A percentile compares a stretch with the other conserved stretches of the same genome.
phyloP scores from a whole-genome alignment of 2,329 filamentous ascomycete genomes.

The Fusarium camptoceras region DNA sequence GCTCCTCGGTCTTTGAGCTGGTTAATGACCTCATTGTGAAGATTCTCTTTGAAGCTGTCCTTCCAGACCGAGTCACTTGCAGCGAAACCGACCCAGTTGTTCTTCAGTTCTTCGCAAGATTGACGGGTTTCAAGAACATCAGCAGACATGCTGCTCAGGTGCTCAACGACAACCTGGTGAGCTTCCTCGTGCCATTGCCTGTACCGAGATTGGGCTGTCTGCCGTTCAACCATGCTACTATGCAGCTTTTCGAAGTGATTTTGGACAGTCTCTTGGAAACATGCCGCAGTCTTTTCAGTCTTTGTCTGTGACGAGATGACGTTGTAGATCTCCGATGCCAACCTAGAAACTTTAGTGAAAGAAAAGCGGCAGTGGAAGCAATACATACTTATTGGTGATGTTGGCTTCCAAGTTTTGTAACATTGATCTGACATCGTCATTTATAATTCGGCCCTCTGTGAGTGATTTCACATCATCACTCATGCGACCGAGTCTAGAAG shows the following conservation, averaged over 20 bases:
- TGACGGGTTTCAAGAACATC: slow-evolving; percentile 20
- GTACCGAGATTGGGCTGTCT: slow-evolving; percentile 1
- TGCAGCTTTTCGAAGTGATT: slow-evolving; percentile 23
- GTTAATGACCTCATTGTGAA: slow-evolving; percentile 31
- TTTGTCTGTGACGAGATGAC: slow-evolving; percentile 21
- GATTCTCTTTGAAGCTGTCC: slow-evolving; percentile 2
- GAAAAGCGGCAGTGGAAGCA: not conserved
- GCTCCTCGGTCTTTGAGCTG: slow-evolving; percentile 38
- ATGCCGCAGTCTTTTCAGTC: slow-evolving; percentile 10
- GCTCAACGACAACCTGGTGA: slow-evolving; percentile 7
- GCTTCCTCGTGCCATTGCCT: not conserved
- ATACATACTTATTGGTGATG: slow-evolving; percentile 36
- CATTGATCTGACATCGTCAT: slow-evolving; percentile 10
- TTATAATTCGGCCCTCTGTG: not conserved
- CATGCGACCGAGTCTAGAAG: slow-evolving; percentile 32
- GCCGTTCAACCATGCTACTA: not conserved
- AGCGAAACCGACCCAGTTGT: slow-evolving; percentile 19
- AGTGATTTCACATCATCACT: slow-evolving; percentile 9
- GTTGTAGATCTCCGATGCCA: slow-evolving; percentile 32
- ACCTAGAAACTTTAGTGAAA: slow-evolving; percentile 14
- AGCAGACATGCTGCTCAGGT: slow-evolving; percentile 17
- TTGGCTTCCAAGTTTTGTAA: slow-evolving; percentile 26
- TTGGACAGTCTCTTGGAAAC: slow-evolving; percentile 8
- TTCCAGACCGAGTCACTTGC: slow-evolving; percentile 11
- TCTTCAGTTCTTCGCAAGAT: slow-evolving; percentile 31